Percentiles rank a stretch among this genome's conserved stretches.
phyloP scores from a whole-genome alignment of 2,329 filamentous ascomycete species.

The Colletotrichum phormii region DNA sequence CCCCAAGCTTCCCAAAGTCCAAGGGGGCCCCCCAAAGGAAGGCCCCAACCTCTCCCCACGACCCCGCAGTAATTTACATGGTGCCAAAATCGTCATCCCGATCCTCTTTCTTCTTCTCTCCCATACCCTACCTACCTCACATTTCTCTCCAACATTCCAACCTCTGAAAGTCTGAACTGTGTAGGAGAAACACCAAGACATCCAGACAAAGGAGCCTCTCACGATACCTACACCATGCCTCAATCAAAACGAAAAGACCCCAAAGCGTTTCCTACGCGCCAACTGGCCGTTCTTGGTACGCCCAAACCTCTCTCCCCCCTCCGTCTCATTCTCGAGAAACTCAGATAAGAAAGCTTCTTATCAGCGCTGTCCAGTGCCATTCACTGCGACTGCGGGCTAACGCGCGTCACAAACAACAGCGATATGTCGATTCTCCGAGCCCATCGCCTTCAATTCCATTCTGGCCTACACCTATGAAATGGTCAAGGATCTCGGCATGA shows the following conservation, averaged over 20 bases:
- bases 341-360: neutral
- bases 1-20: too few species aligned
- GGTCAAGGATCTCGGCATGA: slow-evolving; percentile 51
- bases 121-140: neutral
- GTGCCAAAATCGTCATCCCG: slow-evolving; percentile 3
- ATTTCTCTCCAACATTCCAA: slow-evolving; percentile 2
- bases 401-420: slow-evolving; percentile 41
- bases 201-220: neutral
- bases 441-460: slow-evolving; percentile 59
- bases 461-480: slow-evolving; percentile 56
- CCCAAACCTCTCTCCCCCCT: neutral
- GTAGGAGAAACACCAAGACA: neutral
- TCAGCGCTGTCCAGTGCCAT: neutral
- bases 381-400: slow-evolving; percentile 10
- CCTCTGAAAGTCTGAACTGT: neutral
- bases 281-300: slow-evolving; percentile 32
- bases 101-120: neutral
- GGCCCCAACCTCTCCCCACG: neutral
- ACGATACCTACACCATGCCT: slow-evolving; percentile 21
- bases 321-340: neutral
- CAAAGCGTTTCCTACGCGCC: slow-evolving; percentile 31
- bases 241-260: slow-evolving; percentile 28
- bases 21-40: neutral
- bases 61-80: slow-evolving; percentile 17
- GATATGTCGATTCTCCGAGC: slow-evolving; percentile 58